Base-by-base conservation (phyloP, 257 asterid genomes). In the Salvia rosmarinus region DNA sequence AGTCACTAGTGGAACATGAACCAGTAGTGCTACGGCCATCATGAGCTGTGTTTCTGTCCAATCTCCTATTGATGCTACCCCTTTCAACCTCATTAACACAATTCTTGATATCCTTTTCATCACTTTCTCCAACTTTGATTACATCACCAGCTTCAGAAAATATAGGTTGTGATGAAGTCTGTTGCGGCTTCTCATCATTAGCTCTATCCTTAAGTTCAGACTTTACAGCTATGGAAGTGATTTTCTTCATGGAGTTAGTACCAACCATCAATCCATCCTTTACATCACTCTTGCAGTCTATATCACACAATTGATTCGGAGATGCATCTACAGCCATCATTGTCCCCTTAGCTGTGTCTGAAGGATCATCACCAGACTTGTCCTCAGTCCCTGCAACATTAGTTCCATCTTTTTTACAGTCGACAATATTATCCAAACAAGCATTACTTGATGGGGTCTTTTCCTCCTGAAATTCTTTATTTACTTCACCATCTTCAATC, bases 401-500 rank as follows among this genome's bases (percentile, higher is more conserved):
- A 51, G 43, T 64, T 69, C 66, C 77, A 25, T 65, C 78, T 43
- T 56, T 67, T 69, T 73, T 67, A 68, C 77, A 35, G 60, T 78
- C 83, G 34, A 47, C 39, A 70, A 43, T 32, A 46, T 34, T 79
- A 68, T 70, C 80, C 50, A 55, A 19, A 6, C 67, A 50, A 30
- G 52, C 64, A 55, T 56, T 61, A 73, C 60, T 51, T 46, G 77
- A 49, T 16, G 76, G 52, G 42, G 17, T 71, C 66, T 63, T 77
- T 56, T 75, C 78, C 57, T 75, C 86, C 6, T 6, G 71, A 68
- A 50, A 17, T 64, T 68, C 79, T 68, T 64, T 74, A 28, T 47
- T 34, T 28, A 57, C 34, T 59, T 79, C 85, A 51, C 77, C 79
- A 74, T 76, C 80, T 59, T 37, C 74, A 19, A 47, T 66, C 74